These are phyloP conservation scores for Coemansia sp. DNA, from an alignment of 192 early-diverging fungal species.

Conservation along the genomic window DNA sequence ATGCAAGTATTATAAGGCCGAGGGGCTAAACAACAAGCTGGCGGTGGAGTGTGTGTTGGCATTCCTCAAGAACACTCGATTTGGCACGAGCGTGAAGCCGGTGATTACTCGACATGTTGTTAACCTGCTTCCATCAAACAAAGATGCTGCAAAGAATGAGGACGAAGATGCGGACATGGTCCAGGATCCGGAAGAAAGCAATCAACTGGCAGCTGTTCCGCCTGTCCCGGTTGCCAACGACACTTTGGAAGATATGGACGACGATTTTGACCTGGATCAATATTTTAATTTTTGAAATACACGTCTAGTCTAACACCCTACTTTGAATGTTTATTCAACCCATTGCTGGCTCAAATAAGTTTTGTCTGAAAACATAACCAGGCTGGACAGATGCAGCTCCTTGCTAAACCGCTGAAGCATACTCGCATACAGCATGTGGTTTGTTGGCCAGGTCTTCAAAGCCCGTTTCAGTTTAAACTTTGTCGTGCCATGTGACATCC, in stretches of 20 bases:
- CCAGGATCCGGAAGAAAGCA: neutral
- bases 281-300: conserved; percentile 3
- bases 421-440: conserved; percentile 56
- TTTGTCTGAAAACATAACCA: conserved; percentile 67
- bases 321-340: conserved; percentile 46
- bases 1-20: conserved; percentile 28
- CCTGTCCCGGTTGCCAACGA: neutral
- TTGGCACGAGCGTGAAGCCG: conserved; percentile 25
- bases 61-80: conserved; percentile 24
- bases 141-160: neutral
- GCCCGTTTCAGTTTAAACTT: conserved; percentile 28
- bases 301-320: neutral
- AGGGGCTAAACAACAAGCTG: conserved; percentile 29
- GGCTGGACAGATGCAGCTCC: conserved; percentile 63
- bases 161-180: neutral
- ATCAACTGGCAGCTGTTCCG: neutral
- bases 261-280: conserved; percentile 40
- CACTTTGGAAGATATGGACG: conserved; percentile 19
- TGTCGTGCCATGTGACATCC: conserved; percentile 37
- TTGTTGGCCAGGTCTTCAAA: conserved; percentile 40
- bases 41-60: conserved; percentile 38
- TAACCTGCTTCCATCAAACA: conserved; percentile 14
- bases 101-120: conserved; percentile 42
- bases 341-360: conserved; percentile 68
- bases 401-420: conserved; percentile 65